phyloP scores from a whole-genome alignment of 257 asterid genomes.

The Galeopsis tetrahit region DNA sequence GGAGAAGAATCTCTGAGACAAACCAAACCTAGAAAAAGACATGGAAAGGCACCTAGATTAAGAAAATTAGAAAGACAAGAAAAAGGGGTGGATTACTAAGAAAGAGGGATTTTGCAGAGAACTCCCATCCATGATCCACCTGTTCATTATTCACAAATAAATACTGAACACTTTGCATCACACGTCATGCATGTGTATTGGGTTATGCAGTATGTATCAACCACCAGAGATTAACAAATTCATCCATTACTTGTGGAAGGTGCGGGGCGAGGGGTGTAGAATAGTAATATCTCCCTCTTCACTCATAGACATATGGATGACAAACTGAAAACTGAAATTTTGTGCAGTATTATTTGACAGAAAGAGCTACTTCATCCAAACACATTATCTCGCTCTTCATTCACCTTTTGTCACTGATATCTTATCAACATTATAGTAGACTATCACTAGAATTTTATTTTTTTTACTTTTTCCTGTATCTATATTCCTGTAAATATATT shows the following conservation, averaged over 20 bases:
- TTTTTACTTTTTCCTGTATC: neutral
- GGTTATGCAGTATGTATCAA: conserved; percentile 19
- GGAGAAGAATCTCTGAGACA: conserved; percentile 50
- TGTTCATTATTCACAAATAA: neutral
- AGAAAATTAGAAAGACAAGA: neutral
- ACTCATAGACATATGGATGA: neutral
- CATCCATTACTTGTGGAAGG: neutral
- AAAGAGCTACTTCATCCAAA: neutral
- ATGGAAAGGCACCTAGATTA: conserved; percentile 15
- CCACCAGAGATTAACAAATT: conserved; percentile 18
- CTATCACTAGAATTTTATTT: neutral
- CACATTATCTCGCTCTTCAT: neutral
- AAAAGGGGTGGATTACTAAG: neutral
- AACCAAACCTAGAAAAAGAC: conserved; percentile 46
- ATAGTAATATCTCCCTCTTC: neutral
- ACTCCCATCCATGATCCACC: conserved; percentile 8
- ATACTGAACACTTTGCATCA: neutral
- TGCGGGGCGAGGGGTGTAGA: neutral
- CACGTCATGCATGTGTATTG: neutral
- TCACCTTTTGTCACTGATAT: neutral
- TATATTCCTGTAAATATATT: neutral
- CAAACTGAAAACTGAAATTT: conserved; percentile 1
- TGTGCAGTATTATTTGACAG: neutral
- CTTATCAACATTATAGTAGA: neutral
- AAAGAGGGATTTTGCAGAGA: conserved; percentile 3